Conservation (phyloP, 306 rosid genomes). For the Cercis canadensis region DNA sequence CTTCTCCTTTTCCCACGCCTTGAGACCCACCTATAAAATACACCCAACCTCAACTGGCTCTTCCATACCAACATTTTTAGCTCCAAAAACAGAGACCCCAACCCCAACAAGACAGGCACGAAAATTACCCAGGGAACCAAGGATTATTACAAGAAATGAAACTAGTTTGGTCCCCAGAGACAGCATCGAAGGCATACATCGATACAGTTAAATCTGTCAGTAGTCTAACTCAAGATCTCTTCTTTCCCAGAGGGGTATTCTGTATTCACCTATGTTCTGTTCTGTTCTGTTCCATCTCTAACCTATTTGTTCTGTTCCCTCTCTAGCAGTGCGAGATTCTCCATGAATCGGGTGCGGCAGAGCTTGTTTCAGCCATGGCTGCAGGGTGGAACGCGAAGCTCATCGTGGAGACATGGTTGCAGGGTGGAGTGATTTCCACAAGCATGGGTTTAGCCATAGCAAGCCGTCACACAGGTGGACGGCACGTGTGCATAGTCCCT, state of each 20-base stretch:
- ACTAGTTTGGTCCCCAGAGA: conserved; percentile 91
- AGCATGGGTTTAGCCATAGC: conserved; percentile 82
- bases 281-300: not conserved
- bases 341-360: conserved; percentile 81
- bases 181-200: conserved; percentile 84
- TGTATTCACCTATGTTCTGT: not conserved
- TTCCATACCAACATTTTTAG: no score
- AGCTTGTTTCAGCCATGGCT: conserved; percentile 88
- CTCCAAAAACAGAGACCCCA: no score
- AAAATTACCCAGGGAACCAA: no score
- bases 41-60: no score
- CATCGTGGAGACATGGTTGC: conserved; percentile 93
- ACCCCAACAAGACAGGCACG: no score
- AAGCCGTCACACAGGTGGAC: conserved; percentile 66
- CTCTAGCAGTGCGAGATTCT: conserved; percentile 60
- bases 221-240: not conserved
- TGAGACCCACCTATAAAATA: not conserved
- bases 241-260: no score
- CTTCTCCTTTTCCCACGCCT: no score
- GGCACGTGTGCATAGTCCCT: conserved; percentile 84
- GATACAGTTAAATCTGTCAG: conserved; percentile 84
- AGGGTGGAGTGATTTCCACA: conserved; percentile 68
- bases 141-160: conserved; percentile 53
- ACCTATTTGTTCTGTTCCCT: not conserved
- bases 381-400: conserved; percentile 91